Evolutionary conservation across 352 stramenopile genomes (phyloP), one percentile per base, ranked within the genome.

Genomic region (Globisporangium polare): DNA sequence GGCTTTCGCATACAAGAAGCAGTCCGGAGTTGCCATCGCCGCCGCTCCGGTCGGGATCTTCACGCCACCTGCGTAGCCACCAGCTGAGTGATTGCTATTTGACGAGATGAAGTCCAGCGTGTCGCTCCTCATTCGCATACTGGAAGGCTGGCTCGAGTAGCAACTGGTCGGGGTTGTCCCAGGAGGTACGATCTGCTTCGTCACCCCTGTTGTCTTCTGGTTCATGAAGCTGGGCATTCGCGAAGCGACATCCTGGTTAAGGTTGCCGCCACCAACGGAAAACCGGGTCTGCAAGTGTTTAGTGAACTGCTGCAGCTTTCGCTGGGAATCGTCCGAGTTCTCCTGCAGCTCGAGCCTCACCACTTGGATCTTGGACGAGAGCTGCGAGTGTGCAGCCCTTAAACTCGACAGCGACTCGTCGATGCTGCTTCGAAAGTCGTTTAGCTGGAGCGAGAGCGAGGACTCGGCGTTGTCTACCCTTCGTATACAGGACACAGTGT

Each of bases 1-100:
- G 0, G 73, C 71, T 63, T 78, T 83, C 27, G 74, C 71, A 46
- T 81, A 75, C 5, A 86, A 63, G 42, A 86, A 84, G 51, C 71
- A 84, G 29, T 84, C 72, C 18, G 35, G 43, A 13, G 33, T 54
- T 12, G 42, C 17, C 27, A 73, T 49, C 26, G 60, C 67, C n/a
- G 54, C 37, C 6, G 53, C 37, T 35, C 56, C 65, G 0, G 66
- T 65, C 0, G 41, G 26, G 45, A 72, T 66, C 51, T 57, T 64
- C 5, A 74, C 68, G 5, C 20, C 20, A 33, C 33, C 26, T 3
- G 47, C 9, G 7, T 53, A 53, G 24, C 24, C 31, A 10, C 47
- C 31, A 10, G 24, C 18, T 22, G 47, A 24, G 47, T 35, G n/a
- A 18, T 43, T 13, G 47, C 47, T 20, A 29, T 35, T 53, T 10